phyloP scores from a whole-genome alignment of 75 land plant genomes.

The Azolla pinnata region DNA sequence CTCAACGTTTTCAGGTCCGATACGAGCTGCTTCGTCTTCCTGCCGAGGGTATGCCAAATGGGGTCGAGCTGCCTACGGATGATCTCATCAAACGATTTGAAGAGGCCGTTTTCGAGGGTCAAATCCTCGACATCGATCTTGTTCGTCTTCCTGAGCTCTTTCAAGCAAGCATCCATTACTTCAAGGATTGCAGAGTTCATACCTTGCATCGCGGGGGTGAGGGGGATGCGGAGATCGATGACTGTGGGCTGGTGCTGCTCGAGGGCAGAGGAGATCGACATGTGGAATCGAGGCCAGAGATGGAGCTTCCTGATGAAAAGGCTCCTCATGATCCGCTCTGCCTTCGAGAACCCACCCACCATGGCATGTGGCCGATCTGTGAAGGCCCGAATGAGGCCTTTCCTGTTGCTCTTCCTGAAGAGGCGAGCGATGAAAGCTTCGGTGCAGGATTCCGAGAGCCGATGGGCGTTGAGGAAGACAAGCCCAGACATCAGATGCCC shows the following conservation, averaged over 20 bases:
- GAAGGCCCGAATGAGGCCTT: constrained; percentile 55
- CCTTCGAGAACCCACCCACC: constrained; percentile 79
- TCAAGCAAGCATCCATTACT: constrained; percentile 93
- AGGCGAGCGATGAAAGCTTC: constrained; percentile 80
- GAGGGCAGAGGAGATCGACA: constrained; percentile 43
- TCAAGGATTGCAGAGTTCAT: constrained; percentile 80
- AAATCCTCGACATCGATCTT: constrained; percentile 98
- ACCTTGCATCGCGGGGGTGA: constrained; percentile 57
- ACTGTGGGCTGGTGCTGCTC: constrained; percentile 83
- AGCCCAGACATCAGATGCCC: constrained; percentile 43
- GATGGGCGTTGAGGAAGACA: constrained; percentile 64
- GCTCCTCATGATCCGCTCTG: constrained; percentile 72
- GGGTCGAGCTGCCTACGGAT: constrained; percentile 86
- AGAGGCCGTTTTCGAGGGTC: constrained; percentile 96
- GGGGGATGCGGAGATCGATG: constrained; percentile 73
- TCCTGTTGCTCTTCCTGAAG: constrained; percentile 26
- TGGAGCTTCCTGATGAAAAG: constrained; percentile 52
- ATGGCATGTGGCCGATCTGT: constrained; percentile 75
- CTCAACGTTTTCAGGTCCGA: constrained; percentile 78
- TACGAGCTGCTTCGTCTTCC: constrained; percentile 92
- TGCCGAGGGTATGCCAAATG: constrained; percentile 92
- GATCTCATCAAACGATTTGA: constrained; percentile 98
- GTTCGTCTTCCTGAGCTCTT: constrained; percentile 91
- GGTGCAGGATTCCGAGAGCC: constrained; percentile 69
- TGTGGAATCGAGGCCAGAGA: constrained; percentile 88